Base-by-base conservation (phyloP, 2,329 filamentous ascomycete genomes). In the Fusarium oligoseptatum region DNA sequence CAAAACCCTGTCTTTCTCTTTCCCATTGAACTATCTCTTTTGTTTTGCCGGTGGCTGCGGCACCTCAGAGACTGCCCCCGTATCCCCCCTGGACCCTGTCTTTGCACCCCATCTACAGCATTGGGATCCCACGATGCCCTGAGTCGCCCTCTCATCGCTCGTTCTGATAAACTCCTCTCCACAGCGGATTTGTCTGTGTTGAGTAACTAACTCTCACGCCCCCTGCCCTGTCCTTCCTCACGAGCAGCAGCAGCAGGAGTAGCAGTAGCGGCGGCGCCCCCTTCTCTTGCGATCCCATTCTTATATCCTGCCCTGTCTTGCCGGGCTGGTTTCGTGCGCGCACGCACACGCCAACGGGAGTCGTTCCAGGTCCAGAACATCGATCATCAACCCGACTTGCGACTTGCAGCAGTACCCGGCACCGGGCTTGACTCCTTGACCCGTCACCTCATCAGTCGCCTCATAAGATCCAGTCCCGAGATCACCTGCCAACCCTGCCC, bases 401-500 rank as follows among this genome's bases (percentile, higher is more conserved):
- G 64, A 71, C 69, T 67, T 73, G 71, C 75, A 76, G 68, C 64
- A 68, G 70, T 62, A 73, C 67, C 71, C 61, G 67, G 70, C 57
- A 60, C 63, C 56, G 66, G 61, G 64, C 56, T 66, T 70, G 43
- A 60, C 67, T 58, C 48, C 63, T 71, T 73, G 64, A 67, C 70
- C 72, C 67, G 70, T 77, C 74, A 72, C 72, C 76, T 79, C 68
- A 77, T 71, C 76, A 64, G 66, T 77, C 72, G 68, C 62, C 74
- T 73, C 77, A 79, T 67, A 70, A 74, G 67, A 72, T 78, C 72
- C 61, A 60, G 43, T 66, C 66, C 69, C 58, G 67, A 71, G 50
- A 72, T 76, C 76, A 76, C 72, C 77, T 79, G 76, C 71, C 66
- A 70, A 67, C 68, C 57, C 61, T 43, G 62, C 45, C 74, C 52